Percentiles rank a stretch among this genome's conserved stretches.
These are phyloP conservation scores for Botrytis paeoniae DNA, from an alignment of 2,329 filamentous ascomycete species.

Conservation along the genomic window DNA sequence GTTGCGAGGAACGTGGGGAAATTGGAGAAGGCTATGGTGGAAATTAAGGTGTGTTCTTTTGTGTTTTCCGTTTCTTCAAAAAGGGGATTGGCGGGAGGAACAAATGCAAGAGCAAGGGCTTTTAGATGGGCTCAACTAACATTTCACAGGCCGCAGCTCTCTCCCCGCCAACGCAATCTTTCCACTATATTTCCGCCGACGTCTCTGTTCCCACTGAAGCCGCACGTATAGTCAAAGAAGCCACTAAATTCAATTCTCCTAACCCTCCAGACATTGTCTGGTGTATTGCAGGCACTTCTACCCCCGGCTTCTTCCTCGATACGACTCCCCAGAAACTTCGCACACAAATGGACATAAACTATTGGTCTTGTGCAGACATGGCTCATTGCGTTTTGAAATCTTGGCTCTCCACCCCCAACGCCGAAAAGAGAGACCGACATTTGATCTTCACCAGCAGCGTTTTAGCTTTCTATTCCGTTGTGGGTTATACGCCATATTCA, in stretches of 20 bases:
- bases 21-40: slow-evolving; percentile 66
- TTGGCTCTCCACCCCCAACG: slow-evolving; percentile 60
- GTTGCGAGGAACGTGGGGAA: slow-evolving; percentile 75
- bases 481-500: slow-evolving; percentile 80
- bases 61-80: slow-evolving; percentile 18
- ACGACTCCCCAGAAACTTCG: slow-evolving; percentile 64
- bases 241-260: slow-evolving; percentile 74
- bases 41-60: slow-evolving; percentile 54
- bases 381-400: slow-evolving; percentile 72
- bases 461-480: slow-evolving; percentile 69
- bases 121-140: slow-evolving; percentile 4
- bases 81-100: background rate
- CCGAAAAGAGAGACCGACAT: slow-evolving; percentile 59
- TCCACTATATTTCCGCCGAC: slow-evolving; percentile 81
- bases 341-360: slow-evolving; percentile 88
- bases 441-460: slow-evolving; percentile 84
- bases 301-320: slow-evolving; percentile 75
- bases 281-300: slow-evolving; percentile 77
- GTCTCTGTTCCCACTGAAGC: slow-evolving; percentile 70
- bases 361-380: slow-evolving; percentile 82
- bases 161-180: slow-evolving; percentile 66
- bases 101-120: too few species aligned
- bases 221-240: slow-evolving; percentile 65
- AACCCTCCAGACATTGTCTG: slow-evolving; percentile 79
- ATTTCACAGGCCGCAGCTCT: slow-evolving; percentile 59